Evolutionary conservation across 768 basidiomycete species (phyloP), one percentile per base, ranked within the genome.

Genomic region (Amanita jacksonii): DNA sequence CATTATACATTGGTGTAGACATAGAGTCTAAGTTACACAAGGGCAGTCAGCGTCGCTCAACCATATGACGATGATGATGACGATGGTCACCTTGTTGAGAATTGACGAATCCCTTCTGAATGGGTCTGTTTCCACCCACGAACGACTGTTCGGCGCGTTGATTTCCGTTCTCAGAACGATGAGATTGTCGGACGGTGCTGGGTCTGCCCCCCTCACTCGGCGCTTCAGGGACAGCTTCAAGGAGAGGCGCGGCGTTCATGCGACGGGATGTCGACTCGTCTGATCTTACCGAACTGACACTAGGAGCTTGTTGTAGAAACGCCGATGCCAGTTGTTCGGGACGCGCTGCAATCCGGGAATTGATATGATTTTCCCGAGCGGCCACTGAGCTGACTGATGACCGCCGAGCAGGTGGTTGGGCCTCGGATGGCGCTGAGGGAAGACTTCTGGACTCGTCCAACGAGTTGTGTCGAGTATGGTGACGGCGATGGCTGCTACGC

Each of bases 391-490:
- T 27, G 27, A 37, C 34, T 5, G 43, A 44, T 5, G 35, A 37
- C 22, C 43, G 33, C 15, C 43, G 20, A 18, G 23, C 15, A 8
- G 3, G 16, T 15, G 30, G 19, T 34, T 19, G 12, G n/a, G 31
- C 10, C 2, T 31, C 31, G n/a, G n/a, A 18, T n/a, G 9, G 13
- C 6, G 24, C 18, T 7, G 13, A n/a, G 8, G 9, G n/a, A 6
- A 28, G 13, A 25, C 43, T 44, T 28, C 16, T 20, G 8, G 43
- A 18, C 16, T 44, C 34, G 13, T 37, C 43, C 22, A 44, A 15
- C n/a, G 43, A 44, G 16, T 18, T 37, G 15, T 30, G 43, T 18
- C 43, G 33, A 18, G 34, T 37, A 4, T 24, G 32, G 5, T 22
- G 28, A 13, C 28, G 13, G 10, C 23, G 41, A 33, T 13, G 33